Conservation (phyloP, 345 rosid species). For the Moricandia arvensis region DNA sequence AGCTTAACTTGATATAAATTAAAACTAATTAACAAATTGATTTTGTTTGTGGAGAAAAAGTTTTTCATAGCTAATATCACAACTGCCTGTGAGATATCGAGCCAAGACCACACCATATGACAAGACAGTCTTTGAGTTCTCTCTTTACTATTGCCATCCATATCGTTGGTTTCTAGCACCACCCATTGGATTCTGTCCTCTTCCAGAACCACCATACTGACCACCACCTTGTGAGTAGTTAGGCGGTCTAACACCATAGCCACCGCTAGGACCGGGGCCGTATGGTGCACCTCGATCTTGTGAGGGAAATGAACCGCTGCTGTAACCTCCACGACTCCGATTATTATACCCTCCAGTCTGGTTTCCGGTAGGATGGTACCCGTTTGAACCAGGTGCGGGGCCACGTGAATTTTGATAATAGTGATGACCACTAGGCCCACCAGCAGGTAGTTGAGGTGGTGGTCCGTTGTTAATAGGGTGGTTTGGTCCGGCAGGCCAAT, state of each 20-base stretch:
- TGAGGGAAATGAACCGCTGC: constrained; percentile 69
- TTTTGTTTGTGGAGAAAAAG: background rate
- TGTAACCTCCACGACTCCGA: constrained; percentile 60
- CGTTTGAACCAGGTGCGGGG: constrained; percentile 55
- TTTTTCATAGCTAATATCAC: background rate
- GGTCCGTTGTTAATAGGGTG: constrained; percentile 59
- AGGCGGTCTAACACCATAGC: constrained; percentile 72
- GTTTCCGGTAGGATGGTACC: constrained; percentile 62
- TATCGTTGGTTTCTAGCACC: background rate
- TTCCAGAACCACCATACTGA: constrained; percentile 6
- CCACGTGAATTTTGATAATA: constrained; percentile 55
- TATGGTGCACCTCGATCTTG: constrained; percentile 84
- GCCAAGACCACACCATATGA: background rate
- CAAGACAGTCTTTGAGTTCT: background rate
- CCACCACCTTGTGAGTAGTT: constrained; percentile 71
- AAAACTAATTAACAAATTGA: background rate
- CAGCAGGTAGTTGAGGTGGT: constrained; percentile 48
- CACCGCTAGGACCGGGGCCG: constrained; percentile 68
- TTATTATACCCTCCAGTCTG: constrained; percentile 54
- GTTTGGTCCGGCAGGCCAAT: constrained; percentile 42
- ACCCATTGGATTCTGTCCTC: background rate
- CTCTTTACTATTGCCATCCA: background rate
- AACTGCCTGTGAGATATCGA: background rate
- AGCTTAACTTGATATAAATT: background rate
- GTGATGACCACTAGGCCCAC: constrained; percentile 18